Evolutionary conservation across 179 eudicot genomes (phyloP).

Genomic region (Nepenthes alata): DNA sequence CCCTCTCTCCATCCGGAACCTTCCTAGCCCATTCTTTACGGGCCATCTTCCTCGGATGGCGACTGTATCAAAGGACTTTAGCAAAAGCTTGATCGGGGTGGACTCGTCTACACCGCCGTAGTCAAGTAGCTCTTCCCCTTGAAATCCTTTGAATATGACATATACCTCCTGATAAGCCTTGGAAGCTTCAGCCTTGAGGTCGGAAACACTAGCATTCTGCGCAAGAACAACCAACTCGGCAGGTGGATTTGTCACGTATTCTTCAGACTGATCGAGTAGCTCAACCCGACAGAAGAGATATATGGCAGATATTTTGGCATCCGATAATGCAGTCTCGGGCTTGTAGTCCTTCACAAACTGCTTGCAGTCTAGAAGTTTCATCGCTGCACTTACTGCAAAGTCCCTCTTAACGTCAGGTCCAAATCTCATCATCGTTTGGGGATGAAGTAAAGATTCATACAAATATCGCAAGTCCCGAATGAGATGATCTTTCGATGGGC

Average conservation of each 20-base stretch:
- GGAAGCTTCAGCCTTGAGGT: conserved; percentile 62
- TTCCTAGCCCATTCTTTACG: conserved; percentile 34
- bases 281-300: conserved; percentile 46
- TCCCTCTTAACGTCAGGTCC: conserved; percentile 29
- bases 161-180: conserved; percentile 73
- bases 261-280: conserved; percentile 36
- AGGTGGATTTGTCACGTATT: conserved; percentile 29
- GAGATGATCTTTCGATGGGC: conserved; percentile 47
- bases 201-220: conserved; percentile 49
- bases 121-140: conserved; percentile 59
- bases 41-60: conserved; percentile 43
- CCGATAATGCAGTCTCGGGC: conserved; percentile 23
- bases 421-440: conserved; percentile 37
- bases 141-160: conserved; percentile 57
- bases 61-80: conserved; percentile 34
- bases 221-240: conserved; percentile 49
- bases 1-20: conserved; percentile 72
- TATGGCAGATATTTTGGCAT: conserved; percentile 15
- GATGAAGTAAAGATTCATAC: conserved; percentile 56
- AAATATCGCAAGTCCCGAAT: conserved; percentile 51
- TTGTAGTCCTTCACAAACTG: conserved; percentile 74
- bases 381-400: conserved; percentile 38
- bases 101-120: conserved; percentile 64
- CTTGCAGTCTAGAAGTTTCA: conserved; percentile 77
- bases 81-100: conserved; percentile 58